Evolutionary conservation across 352 stramenopile genomes (phyloP), one percentile per base, ranked within the genome.

Genomic region (Pythium rhizo-oryzae): DNA sequence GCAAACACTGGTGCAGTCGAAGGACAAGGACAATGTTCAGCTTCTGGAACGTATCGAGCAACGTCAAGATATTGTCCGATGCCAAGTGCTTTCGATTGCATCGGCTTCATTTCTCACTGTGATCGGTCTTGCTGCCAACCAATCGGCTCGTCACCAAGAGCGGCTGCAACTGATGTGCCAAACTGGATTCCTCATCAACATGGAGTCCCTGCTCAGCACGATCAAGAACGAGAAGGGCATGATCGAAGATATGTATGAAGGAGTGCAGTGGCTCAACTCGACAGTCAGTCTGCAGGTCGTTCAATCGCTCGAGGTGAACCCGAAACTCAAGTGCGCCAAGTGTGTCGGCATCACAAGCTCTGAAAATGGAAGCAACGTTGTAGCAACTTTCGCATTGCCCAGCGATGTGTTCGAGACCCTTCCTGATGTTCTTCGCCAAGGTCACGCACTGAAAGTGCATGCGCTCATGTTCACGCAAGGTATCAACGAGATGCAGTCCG

Each of bases 201-300:
- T 98, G 67, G 95, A 99, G 74, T 97, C 94, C 21, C 77, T 99
- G 16, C 65, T 99, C 37, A 97, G 87, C 71, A 97, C 97, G 23
- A 87, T 97, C 28, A 94, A 95, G 18, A 96, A 94, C 53, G 97
- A 99, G 74, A 91, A 98, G 52, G 93, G 92, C n/a, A 99, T 99
- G 97, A 86, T 99, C 4, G 85, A 97, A 77, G 92, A 98, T 65
- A 92, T 98, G 82, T 82, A 80, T 6, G 91, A 95, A 47, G 91
- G 89, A 24, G 67, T 95, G 47, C 74, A 92, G 55, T 97, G 89
- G 91, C 72, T 98, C 11, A 94, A 84, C 62, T 74, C 62, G 13
- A 73, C 76, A 3, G 86, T 98, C 50, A 92, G 84, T 59, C 81
- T 98, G n/a, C 81, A 92, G 44, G 72, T 96, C 15, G 70, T 89